Evolutionary conservation across 1,139 yeast genomes (phyloP).

Genomic region (Protomyces arabidopsidicola): DNA sequence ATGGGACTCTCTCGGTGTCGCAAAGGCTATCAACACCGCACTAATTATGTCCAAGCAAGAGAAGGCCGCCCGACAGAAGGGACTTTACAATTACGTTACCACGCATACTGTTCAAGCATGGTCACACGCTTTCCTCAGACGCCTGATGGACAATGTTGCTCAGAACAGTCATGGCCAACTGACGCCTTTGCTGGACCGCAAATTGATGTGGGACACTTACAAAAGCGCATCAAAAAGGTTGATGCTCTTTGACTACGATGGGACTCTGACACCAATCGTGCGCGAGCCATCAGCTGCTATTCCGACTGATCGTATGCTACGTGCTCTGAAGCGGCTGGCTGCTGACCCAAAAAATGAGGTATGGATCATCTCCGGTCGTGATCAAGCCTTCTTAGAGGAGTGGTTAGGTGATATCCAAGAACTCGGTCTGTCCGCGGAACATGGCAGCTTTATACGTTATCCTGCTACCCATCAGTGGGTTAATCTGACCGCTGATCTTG

Average conservation of each 20-base stretch:
- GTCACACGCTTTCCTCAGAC: constrained; percentile 61
- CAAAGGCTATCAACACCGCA: constrained; percentile 72
- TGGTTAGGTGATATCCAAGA: constrained; percentile 68
- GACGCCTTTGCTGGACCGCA: constrained; percentile 83
- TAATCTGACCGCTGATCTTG: constrained; percentile 73
- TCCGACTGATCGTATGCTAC: constrained; percentile 69
- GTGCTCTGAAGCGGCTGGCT: constrained; percentile 56
- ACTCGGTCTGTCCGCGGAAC: constrained; percentile 90
- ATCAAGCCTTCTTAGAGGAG: constrained; percentile 78
- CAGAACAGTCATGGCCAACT: constrained; percentile 48
- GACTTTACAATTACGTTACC: constrained; percentile 60
- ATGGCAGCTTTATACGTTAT: constrained; percentile 88
- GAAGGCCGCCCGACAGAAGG: constrained; percentile 43
- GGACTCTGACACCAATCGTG: constrained; percentile 93
- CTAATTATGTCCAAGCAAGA: constrained; percentile 47
- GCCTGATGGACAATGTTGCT: constrained; percentile 51
- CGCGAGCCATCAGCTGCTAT: constrained; percentile 97
- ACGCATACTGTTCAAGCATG: constrained; percentile 74
- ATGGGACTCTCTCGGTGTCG: constrained; percentile 93
- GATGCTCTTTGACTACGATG: constrained; percentile 92
- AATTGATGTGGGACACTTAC: constrained; percentile 54
- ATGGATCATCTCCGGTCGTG: constrained; percentile 96
- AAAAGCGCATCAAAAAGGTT: constrained; percentile 60
- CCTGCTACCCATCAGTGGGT: constrained; percentile 64
- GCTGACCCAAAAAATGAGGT: constrained; percentile 78